Base-by-base conservation (phyloP, 2,329 filamentous ascomycete genomes). In the Cercospora sp. region DNA sequence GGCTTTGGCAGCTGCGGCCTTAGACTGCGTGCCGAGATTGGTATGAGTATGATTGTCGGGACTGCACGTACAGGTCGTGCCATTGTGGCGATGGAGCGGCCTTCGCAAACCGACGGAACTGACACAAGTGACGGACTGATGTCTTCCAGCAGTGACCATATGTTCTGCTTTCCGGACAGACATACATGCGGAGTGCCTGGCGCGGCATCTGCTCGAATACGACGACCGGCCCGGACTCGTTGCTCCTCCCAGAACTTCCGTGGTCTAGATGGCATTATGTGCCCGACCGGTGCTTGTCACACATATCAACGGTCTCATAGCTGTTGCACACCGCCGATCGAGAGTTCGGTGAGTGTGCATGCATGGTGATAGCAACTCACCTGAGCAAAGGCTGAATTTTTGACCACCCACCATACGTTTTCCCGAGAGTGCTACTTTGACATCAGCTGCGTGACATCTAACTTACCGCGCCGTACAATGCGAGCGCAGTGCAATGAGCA, bases 301-400 rank as follows among this genome's bases (percentile, higher is more conserved):
- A 24, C 21, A 10, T 10, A 24, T 9, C 18, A 49, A 49, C 43
- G 43, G 43, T 26, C 18, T 51, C 45, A 26, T 8, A 51, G 21
- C 45, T 51, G 21, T 26, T 51, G 10, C 45, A 51, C 45, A 21
- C 18, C 45, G 45, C 45, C 45, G 45, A 51, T 51, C 45, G 45
- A 24, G 45, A 51, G 18, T 51, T 51, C 6, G 10, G 18, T 24
- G 10, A 51, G 10, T 13, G 45, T 24, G 10, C 10, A 24, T 24
- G 45, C 45, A 24, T 26, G 45, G 18, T 26, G 21, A 51, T 51
- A 24, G 45, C 18, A 24, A 51, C 18, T 51, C 45, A 12, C 18
- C 45, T 51, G 45, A 26, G 45, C 18, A 51, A 1, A 12, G 9
- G 45, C 2, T 21, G 5, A 51, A 26, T 24, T 51, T 51, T 51